Conservation (phyloP, 768 basidiomycete genomes). For the Amanita polypyramis region DNA sequence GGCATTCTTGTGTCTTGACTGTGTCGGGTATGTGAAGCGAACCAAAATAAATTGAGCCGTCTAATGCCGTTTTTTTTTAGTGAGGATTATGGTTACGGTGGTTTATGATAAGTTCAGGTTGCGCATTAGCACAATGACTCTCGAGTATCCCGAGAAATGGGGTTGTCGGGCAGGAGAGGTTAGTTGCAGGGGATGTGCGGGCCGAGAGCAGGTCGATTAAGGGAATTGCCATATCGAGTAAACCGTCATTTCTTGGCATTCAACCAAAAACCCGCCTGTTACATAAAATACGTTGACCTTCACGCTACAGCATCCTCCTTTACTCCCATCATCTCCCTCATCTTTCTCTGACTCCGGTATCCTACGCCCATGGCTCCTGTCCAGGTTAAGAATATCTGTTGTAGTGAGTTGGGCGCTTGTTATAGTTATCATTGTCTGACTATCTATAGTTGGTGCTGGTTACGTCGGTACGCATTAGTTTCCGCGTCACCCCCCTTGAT, state of each 20-base stretch:
- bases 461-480: slow-evolving; percentile 69
- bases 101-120: background rate
- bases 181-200: background rate
- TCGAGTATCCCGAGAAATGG: background rate
- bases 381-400: slow-evolving; percentile 70
- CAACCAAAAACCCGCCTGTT: background rate
- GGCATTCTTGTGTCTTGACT: slow-evolving; percentile 32
- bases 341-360: background rate
- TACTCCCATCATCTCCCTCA: slow-evolving; percentile 1
- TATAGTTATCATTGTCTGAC: slow-evolving; percentile 6
- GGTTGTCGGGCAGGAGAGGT: background rate
- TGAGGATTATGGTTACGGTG: no score
- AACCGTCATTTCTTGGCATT: background rate
- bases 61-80: no score
- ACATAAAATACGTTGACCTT: background rate
- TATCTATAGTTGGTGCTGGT: slow-evolving; percentile 65
- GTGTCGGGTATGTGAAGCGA: background rate
- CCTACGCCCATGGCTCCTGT: background rate
- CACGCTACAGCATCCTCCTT: background rate
- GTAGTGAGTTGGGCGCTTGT: slow-evolving; percentile 39
- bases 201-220: background rate
- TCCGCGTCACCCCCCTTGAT: slow-evolving; percentile 2
- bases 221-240: background rate
- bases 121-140: background rate
- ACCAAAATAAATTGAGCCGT: no score